Percentiles rank a stretch among this genome's conserved stretches.
Conservation (phyloP, 371 early-diverging fungal genomes). For the Mortierella sp. region DNA sequence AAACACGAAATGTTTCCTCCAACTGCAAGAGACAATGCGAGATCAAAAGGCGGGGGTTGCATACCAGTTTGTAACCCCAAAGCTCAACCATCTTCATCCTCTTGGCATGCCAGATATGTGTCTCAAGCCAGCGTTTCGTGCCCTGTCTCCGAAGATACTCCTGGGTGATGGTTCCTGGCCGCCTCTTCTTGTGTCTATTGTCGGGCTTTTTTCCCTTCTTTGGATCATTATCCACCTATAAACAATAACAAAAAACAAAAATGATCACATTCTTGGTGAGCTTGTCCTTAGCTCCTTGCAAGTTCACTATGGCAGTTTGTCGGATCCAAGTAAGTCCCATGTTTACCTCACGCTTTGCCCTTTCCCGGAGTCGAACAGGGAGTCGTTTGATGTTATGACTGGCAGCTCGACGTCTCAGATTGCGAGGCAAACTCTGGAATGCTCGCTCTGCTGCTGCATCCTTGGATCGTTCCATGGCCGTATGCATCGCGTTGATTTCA, state of each 20-base stretch:
- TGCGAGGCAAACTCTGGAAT: constrained; percentile 89
- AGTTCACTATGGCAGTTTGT: neutral
- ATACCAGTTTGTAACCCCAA: constrained; percentile 88
- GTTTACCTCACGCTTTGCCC: constrained; percentile 78
- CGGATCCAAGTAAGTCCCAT: neutral
- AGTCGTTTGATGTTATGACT: constrained; percentile 91
- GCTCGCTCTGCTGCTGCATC: constrained; percentile 64
- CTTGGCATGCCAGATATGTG: constrained; percentile 98
- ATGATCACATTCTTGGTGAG: neutral
- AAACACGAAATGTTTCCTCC: neutral
- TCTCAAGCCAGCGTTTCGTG: constrained; percentile 91
- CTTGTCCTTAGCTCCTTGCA: too few relatives aligned
- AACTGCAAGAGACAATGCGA: neutral
- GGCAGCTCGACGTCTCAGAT: constrained; percentile 91
- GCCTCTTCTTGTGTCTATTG: constrained; percentile 56
- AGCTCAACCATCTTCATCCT: constrained; percentile 91
- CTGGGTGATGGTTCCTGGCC: constrained; percentile 58
- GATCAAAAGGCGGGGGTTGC: neutral
- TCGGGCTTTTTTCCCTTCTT: constrained; percentile 54
- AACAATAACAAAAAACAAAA: neutral
- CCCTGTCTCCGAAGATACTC: constrained; percentile 71
- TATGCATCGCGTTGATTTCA: constrained; percentile 87
- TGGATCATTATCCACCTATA: constrained; percentile 43
- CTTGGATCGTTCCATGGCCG: constrained; percentile 58
- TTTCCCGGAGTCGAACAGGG: constrained; percentile 79